Conservation (phyloP, 2,329 filamentous ascomycete genomes). For the Botrytis tulipae region DNA sequence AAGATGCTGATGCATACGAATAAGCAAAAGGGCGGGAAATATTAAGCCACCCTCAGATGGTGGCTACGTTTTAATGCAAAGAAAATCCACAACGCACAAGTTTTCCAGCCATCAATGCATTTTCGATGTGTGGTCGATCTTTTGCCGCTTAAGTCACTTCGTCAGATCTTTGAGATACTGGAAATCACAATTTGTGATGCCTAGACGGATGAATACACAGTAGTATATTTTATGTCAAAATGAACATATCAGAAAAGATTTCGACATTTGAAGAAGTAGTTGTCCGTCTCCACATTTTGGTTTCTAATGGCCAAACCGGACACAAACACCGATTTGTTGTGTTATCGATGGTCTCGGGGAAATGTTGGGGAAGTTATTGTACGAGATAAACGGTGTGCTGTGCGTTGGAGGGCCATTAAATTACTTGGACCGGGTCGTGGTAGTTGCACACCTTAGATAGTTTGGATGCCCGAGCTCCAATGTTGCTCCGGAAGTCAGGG, state of each 20-base stretch:
- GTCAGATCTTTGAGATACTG: not conserved
- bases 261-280: not conserved
- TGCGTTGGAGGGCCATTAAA: not conserved
- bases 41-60: conserved; percentile 2
- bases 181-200: not conserved
- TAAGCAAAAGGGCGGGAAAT: conserved; percentile 1
- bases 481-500: not conserved
- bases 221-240: not conserved
- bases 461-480: conserved; percentile 3
- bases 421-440: conserved; percentile 4
- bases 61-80: conserved; percentile 15
- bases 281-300: not conserved
- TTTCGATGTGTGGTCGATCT: not conserved
- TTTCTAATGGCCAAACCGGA: not conserved
- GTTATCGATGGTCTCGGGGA: conserved; percentile 5
- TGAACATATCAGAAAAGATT: not conserved
- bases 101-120: not conserved
- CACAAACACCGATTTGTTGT: not conserved
- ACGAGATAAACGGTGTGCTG: conserved; percentile 10
- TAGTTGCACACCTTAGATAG: not conserved
- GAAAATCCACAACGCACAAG: conserved; percentile 7
- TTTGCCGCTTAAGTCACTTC: not conserved
- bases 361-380: conserved; percentile 12
- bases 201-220: not conserved
- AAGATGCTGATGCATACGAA: not conserved